Evolutionary conservation across 306 rosid genomes (phyloP), one percentile per base, ranked within the genome.

Genomic region (Ceratonia siliqua): DNA sequence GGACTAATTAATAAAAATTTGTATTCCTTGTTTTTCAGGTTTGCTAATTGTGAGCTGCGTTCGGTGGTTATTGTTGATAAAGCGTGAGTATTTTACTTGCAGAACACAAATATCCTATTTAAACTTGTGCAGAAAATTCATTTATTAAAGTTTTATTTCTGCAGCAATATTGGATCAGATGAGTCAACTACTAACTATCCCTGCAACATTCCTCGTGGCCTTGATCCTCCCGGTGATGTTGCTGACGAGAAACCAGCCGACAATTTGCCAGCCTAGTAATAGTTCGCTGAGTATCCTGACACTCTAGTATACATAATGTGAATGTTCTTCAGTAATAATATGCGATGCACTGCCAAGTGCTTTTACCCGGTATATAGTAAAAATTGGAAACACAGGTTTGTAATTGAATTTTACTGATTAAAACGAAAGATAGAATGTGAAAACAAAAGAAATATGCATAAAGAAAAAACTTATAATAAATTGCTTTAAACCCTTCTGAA

Each of bases 1-100:
- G 28, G 20, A 28, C 79, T 46, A 70, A 82, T 35, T 50, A 21
- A 61, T 25, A 2, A 74, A n/a, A 30, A 50, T 74, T 46, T 73
- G 46, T 11, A 10, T 46, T 45, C 74, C 33, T 32, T 42, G 55
- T 50, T 72, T 59, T 75, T 80, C 98, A 93, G 98, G 79, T 93
- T 90, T 82, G 76, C 90, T 1, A 93, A 90, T 62, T 87, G 93
- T 62, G 98, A 90, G 88, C 90, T 90, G 36, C 96, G 95, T 15
- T 93, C 98, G 14, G 35, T 89, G 82, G 88, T 93, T 25, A 71
- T 89, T 2, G 77, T 89, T 54, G 98, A 90, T 78, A 87, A 74
- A 62, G 76, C 91, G 96, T 93, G 65, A 86, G 88, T 41, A 46
- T 22, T 46, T 72, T 66, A 50, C 43, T 58, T 35, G 45, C 54